phyloP scores from a whole-genome alignment of 2,329 filamentous ascomycete species.

The Penicillium brevicompactum region DNA sequence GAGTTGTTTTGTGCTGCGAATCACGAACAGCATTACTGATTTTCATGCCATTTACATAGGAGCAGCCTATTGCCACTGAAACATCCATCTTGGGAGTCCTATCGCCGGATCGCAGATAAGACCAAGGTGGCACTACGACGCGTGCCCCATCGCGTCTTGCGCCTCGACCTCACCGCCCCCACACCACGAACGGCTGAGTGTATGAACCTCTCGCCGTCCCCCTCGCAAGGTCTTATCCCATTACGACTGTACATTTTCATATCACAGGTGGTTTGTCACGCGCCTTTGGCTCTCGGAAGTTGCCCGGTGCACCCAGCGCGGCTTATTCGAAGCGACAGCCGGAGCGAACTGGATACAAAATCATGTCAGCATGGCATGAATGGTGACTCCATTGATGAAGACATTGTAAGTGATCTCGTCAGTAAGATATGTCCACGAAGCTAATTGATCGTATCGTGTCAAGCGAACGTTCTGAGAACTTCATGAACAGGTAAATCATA shows the following conservation, averaged over 20 bases:
- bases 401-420: background rate
- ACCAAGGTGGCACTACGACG: background rate
- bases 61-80: background rate
- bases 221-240: background rate
- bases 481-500: background rate
- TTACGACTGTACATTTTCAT: too few relatives aligned
- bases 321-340: background rate
- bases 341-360: background rate
- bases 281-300: background rate
- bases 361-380: background rate
- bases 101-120: background rate
- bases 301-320: background rate
- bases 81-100: background rate
- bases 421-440: background rate
- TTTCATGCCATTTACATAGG: background rate
- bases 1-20: background rate
- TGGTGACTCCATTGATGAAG: background rate
- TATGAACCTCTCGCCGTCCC: background rate
- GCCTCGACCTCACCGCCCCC: background rate
- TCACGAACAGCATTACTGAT: background rate
- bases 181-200: background rate
- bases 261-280: background rate
- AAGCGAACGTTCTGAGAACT: background rate
- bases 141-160: background rate
- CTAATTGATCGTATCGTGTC: background rate